phyloP scores from a whole-genome alignment of 257 asterid genomes.

The Pogostemon cablin region DNA sequence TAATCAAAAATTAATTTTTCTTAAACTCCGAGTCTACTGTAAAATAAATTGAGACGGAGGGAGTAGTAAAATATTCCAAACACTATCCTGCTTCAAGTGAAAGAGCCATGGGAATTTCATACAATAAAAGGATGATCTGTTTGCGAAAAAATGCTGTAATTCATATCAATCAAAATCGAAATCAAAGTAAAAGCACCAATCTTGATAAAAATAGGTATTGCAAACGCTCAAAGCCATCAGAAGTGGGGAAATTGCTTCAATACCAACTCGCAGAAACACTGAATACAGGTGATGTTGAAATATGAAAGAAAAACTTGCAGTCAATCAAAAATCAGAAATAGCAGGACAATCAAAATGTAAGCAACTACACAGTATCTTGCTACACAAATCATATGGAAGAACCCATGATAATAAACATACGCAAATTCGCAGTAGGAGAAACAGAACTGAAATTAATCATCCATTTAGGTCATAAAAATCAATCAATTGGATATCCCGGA shows the following conservation, averaged over 20 bases:
- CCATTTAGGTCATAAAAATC: neutral
- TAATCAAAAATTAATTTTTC: too few species aligned
- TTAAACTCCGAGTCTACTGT: too few species aligned
- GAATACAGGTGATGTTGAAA: neutral
- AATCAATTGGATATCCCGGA: slow-evolving; percentile 2
- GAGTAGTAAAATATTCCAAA: neutral
- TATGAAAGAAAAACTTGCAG: neutral
- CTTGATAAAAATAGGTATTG: too few species aligned
- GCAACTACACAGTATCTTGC: neutral
- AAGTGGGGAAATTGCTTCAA: neutral
- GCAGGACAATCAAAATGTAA: slow-evolving; percentile 14
- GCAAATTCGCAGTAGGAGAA: neutral
- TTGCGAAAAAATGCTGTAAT: neutral
- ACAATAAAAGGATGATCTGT: neutral
- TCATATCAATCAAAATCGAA: slow-evolving; percentile 7
- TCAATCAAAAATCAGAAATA: neutral
- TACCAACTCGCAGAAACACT: neutral
- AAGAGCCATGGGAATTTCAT: neutral
- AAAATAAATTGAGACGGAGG: too few species aligned
- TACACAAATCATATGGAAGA: neutral
- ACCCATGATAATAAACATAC: neutral
- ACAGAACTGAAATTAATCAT: neutral
- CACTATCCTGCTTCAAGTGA: neutral
- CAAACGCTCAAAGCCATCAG: slow-evolving; percentile 1
- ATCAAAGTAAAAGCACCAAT: neutral